Conservation (phyloP, 2,329 filamentous ascomycete genomes). For the Clonostachys byssicola region DNA sequence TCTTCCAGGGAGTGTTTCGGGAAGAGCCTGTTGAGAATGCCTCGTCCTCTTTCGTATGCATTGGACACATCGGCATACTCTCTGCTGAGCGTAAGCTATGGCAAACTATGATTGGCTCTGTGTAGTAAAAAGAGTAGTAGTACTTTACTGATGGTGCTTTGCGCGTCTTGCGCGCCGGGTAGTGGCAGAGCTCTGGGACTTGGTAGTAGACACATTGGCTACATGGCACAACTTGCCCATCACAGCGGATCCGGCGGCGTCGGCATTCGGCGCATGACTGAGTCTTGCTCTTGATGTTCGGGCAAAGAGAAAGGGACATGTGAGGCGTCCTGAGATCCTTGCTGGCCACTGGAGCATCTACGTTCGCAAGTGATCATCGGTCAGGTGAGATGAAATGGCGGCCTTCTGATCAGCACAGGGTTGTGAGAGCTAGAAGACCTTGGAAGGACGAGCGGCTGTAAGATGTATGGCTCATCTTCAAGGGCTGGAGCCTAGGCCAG, state of each 20-base stretch:
- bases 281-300: not conserved
- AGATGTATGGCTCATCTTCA: too few relatives aligned
- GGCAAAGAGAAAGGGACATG: too few relatives aligned
- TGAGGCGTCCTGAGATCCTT: too few relatives aligned
- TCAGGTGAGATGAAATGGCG: too few relatives aligned
- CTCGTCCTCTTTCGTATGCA: not conserved
- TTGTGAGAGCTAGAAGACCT: too few relatives aligned
- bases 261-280: conserved; percentile 1
- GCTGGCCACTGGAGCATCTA: too few relatives aligned
- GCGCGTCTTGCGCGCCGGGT: not conserved
- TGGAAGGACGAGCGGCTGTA: too few relatives aligned
- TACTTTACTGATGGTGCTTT: not conserved
- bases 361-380: too few relatives aligned
- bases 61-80: not conserved
- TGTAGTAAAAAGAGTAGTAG: not conserved
- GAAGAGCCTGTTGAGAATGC: not conserved
- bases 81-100: not conserved
- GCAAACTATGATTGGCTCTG: not conserved
- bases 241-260: not conserved
- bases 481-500: too few relatives aligned
- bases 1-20: not conserved
- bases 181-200: not conserved
- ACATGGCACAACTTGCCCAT: not conserved
- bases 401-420: too few relatives aligned
- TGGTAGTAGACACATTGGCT: not conserved